Evolutionary conservation across 768 basidiomycete species (phyloP).

Genomic region (Tubosaeta brunneosetosa): DNA sequence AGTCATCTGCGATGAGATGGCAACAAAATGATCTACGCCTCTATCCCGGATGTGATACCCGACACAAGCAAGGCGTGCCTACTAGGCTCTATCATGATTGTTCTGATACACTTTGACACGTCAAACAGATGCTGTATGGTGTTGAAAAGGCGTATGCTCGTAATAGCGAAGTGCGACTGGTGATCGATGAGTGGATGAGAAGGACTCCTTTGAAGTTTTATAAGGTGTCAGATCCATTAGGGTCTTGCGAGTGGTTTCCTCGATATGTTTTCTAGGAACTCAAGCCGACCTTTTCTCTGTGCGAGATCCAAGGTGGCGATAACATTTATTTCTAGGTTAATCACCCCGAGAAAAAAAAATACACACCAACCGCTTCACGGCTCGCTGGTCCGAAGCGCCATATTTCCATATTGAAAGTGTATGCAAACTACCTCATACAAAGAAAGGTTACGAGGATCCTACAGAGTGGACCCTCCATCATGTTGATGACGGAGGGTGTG

Average conservation of each 20-base stretch:
- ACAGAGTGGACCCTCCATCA: too few relatives aligned
- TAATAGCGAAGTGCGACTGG: slow-evolving; percentile 75
- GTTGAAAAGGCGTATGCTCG: slow-evolving; percentile 85
- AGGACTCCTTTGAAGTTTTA: slow-evolving; percentile 92
- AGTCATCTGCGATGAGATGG: slow-evolving; percentile 96
- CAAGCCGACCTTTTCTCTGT: slow-evolving; percentile 96
- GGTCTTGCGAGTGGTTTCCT: background rate
- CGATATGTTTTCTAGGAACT: slow-evolving; percentile 65
- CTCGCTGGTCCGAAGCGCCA: too few relatives aligned
- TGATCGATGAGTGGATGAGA: slow-evolving; percentile 93
- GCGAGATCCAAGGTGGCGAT: slow-evolving; percentile 99
- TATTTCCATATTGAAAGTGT: too few relatives aligned
- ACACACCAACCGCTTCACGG: too few relatives aligned
- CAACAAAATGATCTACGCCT: slow-evolving; percentile 93
- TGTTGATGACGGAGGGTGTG: too few relatives aligned
- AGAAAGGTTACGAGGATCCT: too few relatives aligned
- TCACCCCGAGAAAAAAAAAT: slow-evolving; percentile 84
- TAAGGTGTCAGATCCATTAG: slow-evolving; percentile 51
- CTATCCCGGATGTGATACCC: slow-evolving; percentile 86
- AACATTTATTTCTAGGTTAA: slow-evolving; percentile 99
- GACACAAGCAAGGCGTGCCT: slow-evolving; percentile 66
- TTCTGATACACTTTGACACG: slow-evolving; percentile 97
- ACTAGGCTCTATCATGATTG: slow-evolving; percentile 87
- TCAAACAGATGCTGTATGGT: slow-evolving; percentile 85
- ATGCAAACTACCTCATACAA: too few relatives aligned